Evolutionary conservation across 371 early-diverging fungal species (phyloP), one percentile per base, ranked within the genome.

Genomic region (Saksenaea vasiformis): DNA sequence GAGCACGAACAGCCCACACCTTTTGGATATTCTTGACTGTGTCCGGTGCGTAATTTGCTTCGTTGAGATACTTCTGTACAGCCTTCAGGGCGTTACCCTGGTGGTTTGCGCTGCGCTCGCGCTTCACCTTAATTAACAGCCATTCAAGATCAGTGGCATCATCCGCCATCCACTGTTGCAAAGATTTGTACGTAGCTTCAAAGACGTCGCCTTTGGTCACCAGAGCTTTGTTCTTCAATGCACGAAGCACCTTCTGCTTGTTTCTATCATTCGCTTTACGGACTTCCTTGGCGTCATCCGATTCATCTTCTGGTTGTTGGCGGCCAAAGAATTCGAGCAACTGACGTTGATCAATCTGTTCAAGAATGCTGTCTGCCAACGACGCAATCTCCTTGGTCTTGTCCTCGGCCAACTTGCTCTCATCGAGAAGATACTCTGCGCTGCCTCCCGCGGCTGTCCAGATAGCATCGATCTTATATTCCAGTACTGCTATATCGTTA

Each of bases 211-310:
- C 80, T 31, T 74, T 60, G 63, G 85, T 69, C 0, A 88, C 87
- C 35, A 83, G 67, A 34, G 79, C 82, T 57, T 88, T 87, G 44
- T 86, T 75, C 58, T 82, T 75, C 55, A 91, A 67, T 0, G 94
- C 93, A 35, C 71, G 69, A 14, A 89, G 61, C 26, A 91, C 67
- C 24, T 87, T 87, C 24, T 84, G 81, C 75, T 89, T 92, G 54
- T 85, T 85, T 44, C 82, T 78, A 36, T 91, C 90, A 69, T 86
- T 88, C 22, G 89, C 87, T 72, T 90, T 90, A 61, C 85, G 84
- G 57, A 67, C 51, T 57, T 85, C 79, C 69, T 87, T 85, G 51
- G 71, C 56, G n/a, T 73, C 75, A 9, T 74, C 77, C n/a, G 86
- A 80, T 28, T 87, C 85, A 55, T 87, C 73, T 27, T 79, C 77